Evolutionary conservation across 176 grass and related monocot genomes (phyloP).

Genomic region (Triticum urartu): DNA sequence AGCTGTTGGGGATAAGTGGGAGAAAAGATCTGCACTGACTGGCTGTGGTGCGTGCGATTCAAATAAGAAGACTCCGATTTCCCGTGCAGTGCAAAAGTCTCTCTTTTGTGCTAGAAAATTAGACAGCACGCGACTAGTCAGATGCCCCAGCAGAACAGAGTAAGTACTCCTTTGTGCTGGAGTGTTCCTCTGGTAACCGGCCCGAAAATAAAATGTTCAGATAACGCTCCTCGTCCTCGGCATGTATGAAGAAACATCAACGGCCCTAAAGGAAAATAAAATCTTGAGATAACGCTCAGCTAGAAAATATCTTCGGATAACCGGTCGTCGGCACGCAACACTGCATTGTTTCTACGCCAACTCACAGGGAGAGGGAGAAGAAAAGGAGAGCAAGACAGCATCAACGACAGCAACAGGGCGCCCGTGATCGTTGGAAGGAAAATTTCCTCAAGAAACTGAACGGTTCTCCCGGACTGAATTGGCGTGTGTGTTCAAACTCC

Average conservation of each 20-base stretch:
- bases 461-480: too few species aligned
- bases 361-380: not conserved
- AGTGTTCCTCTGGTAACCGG: too few species aligned
- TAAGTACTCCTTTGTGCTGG: too few species aligned
- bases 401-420: not conserved
- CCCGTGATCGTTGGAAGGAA: too few species aligned
- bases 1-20: not conserved
- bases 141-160: not conserved
- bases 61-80: not conserved
- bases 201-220: too few species aligned
- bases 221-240: not conserved
- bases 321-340: not conserved
- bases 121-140: not conserved
- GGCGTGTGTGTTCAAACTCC: fast-evolving
- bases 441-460: not conserved
- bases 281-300: not conserved
- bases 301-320: not conserved
- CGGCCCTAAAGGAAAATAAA: not conserved
- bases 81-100: not conserved
- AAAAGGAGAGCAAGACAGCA: not conserved
- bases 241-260: not conserved
- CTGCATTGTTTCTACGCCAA: not conserved
- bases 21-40: not conserved
- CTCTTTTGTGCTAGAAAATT: not conserved
- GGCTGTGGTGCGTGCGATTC: not conserved